Base-by-base conservation (phyloP, 2,329 filamentous ascomycete species). In the Aspergillus ustus region DNA sequence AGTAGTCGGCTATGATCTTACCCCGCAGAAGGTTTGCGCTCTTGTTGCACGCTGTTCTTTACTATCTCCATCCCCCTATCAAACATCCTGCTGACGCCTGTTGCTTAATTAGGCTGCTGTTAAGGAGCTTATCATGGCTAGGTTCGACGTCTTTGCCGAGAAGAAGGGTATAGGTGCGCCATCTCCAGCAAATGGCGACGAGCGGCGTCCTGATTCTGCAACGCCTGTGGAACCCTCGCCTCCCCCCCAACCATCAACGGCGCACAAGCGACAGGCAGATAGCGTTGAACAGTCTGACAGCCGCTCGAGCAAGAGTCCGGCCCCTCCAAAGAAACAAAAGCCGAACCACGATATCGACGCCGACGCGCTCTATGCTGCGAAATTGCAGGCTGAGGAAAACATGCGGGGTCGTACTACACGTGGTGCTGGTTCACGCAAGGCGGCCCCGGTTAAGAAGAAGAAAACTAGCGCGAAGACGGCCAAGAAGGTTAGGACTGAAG, bases 341-440 rank as follows among this genome's bases (percentile, higher is more conserved):
- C 77, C 82, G 60, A 88, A 88, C 73, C 85, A 86, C 48, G 84
- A 87, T 29, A 80, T 86, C 67, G 92, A 96, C 66, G 89, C 91
- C 34, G 95, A 99, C 77, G 95, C 94, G 37, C 88, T 90, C 49
- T 87, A 94, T 64, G 95, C 95, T 1, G 93, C 93, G 17, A 87
- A 90, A 75, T 83, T 99, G 40, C 95, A 99, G 78, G 94, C 93
- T 0, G 91, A 98, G 76, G 92, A 97, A 80, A 96, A 98, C 77
- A 84, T 87, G 67, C 83, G 87, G 48, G 88, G 87, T 52, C 84
- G 92, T 57, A 85, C 91, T 19, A 97, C 93, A 3, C 86, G 94
- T 49, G 91, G 92, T 7, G 91, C 89, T 11, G 86, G 79, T 37
- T 82, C 79, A 7, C 84, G 87, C 66, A 86, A 87, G 74, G 81